A percentile compares a stretch with the other conserved stretches of the same genome.
Evolutionary conservation across 176 grass and related monocot genomes (phyloP).

Genomic region (Phragmites australis): DNA sequence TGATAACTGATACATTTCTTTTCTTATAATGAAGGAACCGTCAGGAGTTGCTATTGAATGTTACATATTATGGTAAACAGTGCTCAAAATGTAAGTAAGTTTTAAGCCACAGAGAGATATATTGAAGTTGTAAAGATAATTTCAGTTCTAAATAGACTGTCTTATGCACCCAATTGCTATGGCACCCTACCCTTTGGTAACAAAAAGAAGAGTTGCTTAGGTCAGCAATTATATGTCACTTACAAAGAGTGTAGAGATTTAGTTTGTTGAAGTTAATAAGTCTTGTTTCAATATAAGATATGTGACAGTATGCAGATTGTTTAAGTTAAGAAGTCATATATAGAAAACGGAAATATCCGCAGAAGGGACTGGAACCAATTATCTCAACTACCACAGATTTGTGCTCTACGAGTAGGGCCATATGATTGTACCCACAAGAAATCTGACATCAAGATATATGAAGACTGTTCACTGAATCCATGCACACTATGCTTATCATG

Average conservation of each 20-base stretch:
- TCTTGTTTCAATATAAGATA: slow-evolving; percentile 2
- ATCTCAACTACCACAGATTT: not conserved
- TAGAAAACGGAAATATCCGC: not conserved
- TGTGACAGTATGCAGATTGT: not conserved
- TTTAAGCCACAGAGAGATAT: not conserved
- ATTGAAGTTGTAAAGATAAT: not conserved
- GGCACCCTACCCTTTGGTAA: not conserved
- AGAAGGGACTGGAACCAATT: not conserved
- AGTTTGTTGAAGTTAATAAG: not conserved
- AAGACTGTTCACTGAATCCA: not conserved
- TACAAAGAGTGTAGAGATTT: not conserved
- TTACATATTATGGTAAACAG: not conserved
- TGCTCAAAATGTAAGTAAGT: not conserved
- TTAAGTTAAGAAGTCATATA: not conserved
- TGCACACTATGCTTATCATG: not conserved
- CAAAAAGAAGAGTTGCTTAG: not conserved
- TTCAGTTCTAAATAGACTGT: not conserved
- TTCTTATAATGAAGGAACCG: not conserved
- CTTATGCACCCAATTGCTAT: not conserved
- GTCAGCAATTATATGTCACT: not conserved
- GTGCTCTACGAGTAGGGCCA: not conserved
- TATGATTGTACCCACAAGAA: not conserved
- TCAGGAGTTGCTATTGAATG: not conserved
- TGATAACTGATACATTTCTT: not conserved
- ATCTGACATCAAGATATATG: not conserved